Evolutionary conservation across 192 early-diverging fungal genomes (phyloP), one percentile per base, ranked within the genome.

Genomic region (Ambispora gerdemannii): DNA sequence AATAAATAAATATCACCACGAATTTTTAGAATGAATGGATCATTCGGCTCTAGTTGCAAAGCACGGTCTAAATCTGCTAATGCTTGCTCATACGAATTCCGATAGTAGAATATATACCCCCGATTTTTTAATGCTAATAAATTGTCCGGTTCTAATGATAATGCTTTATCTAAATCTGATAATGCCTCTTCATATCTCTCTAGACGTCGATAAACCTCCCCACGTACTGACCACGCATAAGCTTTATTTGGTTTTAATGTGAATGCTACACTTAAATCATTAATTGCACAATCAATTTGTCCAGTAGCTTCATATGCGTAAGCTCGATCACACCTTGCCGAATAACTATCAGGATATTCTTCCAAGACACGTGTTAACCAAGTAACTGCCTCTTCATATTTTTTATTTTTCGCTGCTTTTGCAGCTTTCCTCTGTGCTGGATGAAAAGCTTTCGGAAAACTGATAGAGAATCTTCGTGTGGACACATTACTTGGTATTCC

Each of bases 301-400:
- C 34, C 53, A 1, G 56, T 17, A n/a, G 35, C 31, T 19, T 30
- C 30, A 38, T 32, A 35, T 27, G 67, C 67, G 27, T 53, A 34
- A 15, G 67, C 67, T 36, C 67, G 24, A 69, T 69, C 67, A 69
- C 67, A 69, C 19, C 35, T 56, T 30, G 43, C n/a, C 0, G 50
- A 56, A 36, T 56, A 53, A 56, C 67, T 69, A 38, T 58, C 20
- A 6, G 67, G 67, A 69, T 69, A 56, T 19, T 34, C 4, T 20
- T 35, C 27, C 22, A 69, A 36, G 15, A 56, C 31, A 34, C 56
- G 30, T 25, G 52, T 27, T 27, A 69, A 58, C n/a, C 32, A 58
- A 30, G 13, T 15, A 38, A 56, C 51, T 0, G 67, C 67, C 56
- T 69, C 17, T 50, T 27, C 10, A 69, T 56, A 69, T 7, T 52